Evolutionary conservation across 768 basidiomycete species (phyloP).

Genomic region (Baorangia bicolor): DNA sequence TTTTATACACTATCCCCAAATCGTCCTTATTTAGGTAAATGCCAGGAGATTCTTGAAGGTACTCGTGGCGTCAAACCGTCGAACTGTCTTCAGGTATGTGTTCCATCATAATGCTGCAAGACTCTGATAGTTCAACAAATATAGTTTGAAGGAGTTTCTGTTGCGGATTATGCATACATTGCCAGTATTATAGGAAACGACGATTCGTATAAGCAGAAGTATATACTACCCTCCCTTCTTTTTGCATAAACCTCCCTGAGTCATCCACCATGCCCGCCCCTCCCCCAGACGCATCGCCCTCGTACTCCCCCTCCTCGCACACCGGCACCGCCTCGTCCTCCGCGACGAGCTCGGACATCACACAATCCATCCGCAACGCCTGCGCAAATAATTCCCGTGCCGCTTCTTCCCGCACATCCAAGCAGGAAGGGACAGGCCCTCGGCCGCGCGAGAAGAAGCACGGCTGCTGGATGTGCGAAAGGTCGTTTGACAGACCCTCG

Average conservation of each 20-base stretch:
- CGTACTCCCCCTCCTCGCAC: not conserved
- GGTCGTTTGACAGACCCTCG: slow-evolving; percentile 54
- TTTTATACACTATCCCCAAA: too few relatives aligned
- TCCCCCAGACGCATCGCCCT: not conserved
- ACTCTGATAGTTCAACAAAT: too few relatives aligned
- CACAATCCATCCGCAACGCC: slow-evolving; percentile 34
- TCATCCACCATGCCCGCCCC: slow-evolving; percentile 3
- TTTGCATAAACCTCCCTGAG: not conserved
- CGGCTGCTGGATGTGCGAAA: slow-evolving; percentile 82
- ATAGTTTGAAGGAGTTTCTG: too few relatives aligned
- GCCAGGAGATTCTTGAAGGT: too few relatives aligned
- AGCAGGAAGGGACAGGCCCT: slow-evolving; percentile 27
- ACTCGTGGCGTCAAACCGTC: too few relatives aligned
- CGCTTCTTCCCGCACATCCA: slow-evolving; percentile 26
- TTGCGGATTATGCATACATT: too few relatives aligned
- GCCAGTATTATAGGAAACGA: too few relatives aligned
- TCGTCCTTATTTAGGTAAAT: too few relatives aligned
- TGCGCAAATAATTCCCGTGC: slow-evolving; percentile 23
- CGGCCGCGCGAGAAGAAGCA: slow-evolving; percentile 67
- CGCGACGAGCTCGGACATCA: slow-evolving; percentile 28
- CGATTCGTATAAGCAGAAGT: too few relatives aligned
- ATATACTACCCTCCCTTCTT: not conserved
- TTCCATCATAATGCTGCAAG: too few relatives aligned
- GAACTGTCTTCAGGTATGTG: too few relatives aligned
- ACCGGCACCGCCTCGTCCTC: slow-evolving; percentile 1